Evolutionary conservation across 73 alveolate genomes (phyloP).

Genomic region (Paramecium tetraurelia): DNA sequence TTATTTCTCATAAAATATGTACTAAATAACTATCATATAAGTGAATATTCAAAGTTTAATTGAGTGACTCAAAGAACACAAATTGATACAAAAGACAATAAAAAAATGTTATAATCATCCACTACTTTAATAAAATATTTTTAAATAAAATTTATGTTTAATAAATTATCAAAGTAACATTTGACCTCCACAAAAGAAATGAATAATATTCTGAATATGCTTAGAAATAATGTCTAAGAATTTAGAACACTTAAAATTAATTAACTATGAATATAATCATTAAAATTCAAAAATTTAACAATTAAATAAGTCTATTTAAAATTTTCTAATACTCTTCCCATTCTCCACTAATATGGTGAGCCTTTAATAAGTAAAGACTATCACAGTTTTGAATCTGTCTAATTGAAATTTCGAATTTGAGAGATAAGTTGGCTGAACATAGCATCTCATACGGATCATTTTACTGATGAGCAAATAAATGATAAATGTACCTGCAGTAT

Average conservation of each 20-base stretch:
- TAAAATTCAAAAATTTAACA: not conserved
- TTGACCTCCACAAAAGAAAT: not conserved
- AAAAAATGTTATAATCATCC: not conserved
- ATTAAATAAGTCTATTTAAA: not conserved
- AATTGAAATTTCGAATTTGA: not conserved
- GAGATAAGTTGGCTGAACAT: not conserved
- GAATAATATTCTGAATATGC: not conserved
- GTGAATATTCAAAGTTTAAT: not conserved
- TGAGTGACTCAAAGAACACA: not conserved
- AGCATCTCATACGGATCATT: not conserved
- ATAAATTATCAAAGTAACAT: not conserved
- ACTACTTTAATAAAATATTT: not conserved
- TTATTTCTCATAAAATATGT: not conserved
- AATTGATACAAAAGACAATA: not conserved
- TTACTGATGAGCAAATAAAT: not conserved
- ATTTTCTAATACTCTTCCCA: not conserved
- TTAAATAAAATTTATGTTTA: not conserved
- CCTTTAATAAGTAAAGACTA: not conserved
- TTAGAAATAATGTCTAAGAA: not conserved
- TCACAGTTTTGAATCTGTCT: constrained; percentile 7
- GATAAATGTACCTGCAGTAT: not conserved
- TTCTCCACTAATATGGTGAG: constrained; percentile 10
- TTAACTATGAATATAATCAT: not conserved
- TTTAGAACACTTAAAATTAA: not conserved
- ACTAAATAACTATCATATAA: not conserved